phyloP scores from a whole-genome alignment of 306 rosid genomes.

The Albizia julibrissin region DNA sequence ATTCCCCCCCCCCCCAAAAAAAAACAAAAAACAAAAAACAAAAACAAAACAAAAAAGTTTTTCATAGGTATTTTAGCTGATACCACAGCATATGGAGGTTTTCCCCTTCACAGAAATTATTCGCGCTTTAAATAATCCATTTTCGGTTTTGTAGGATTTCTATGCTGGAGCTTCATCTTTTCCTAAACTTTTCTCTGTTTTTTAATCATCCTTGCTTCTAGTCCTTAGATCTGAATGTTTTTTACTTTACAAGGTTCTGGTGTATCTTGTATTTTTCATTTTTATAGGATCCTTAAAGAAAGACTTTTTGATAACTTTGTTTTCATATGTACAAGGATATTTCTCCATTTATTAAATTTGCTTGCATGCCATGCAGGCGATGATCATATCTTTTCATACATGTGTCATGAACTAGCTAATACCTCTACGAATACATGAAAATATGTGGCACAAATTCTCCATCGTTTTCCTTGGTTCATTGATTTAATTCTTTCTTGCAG shows the following conservation, averaged over 20 bases:
- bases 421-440: not conserved
- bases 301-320: not conserved
- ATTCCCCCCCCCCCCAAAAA: no score
- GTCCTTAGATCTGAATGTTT: not conserved
- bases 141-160: not conserved
- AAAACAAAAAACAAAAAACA: no score
- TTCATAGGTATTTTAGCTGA: not conserved
- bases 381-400: conserved; percentile 1
- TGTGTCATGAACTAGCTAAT: not conserved
- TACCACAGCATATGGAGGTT: not conserved
- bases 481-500: conserved; percentile 54
- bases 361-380: not conserved
- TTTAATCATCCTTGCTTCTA: not conserved
- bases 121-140: not conserved
- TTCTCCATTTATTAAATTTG: not conserved
- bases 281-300: not conserved
- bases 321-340: not conserved
- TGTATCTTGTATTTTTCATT: not conserved
- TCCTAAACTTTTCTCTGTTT: not conserved
- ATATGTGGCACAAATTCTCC: conserved; percentile 25
- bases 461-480: conserved; percentile 19
- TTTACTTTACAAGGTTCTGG: not conserved
- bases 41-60: not conserved
- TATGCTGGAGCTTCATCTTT: not conserved
- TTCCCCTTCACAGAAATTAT: not conserved